Percentiles rank a stretch among this genome's conserved stretches.
These are phyloP conservation scores for Colletotrichum orchidophilum DNA, from an alignment of 2,329 filamentous ascomycete genomes.

Conservation along the genomic window DNA sequence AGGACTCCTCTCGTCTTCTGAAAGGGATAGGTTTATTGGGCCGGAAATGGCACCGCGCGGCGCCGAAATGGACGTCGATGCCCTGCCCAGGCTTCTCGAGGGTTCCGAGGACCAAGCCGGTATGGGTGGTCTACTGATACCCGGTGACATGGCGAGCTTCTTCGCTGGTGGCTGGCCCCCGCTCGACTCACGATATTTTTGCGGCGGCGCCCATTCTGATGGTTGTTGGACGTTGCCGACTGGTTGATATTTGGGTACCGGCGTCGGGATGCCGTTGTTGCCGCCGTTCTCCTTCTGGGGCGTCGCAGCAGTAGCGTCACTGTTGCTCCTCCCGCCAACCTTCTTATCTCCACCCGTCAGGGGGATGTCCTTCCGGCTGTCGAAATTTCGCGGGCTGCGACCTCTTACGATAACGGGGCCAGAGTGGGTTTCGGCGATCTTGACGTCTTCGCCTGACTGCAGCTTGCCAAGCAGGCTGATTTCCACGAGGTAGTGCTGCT, in stretches of 20 bases:
- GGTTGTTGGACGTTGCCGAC: slow-evolving; percentile 47
- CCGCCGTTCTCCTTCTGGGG: slow-evolving; percentile 35
- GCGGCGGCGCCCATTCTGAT: slow-evolving; percentile 57
- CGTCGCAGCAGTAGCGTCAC: slow-evolving; percentile 27
- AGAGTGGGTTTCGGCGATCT: slow-evolving; percentile 86
- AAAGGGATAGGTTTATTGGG: slow-evolving; percentile 64
- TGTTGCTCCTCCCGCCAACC: slow-evolving; percentile 55
- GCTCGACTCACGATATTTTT: slow-evolving; percentile 46
- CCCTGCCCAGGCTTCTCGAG: slow-evolving; percentile 28
- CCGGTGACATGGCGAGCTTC: slow-evolving; percentile 62
- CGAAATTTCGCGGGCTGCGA: slow-evolving; percentile 92
- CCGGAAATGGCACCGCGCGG: slow-evolving; percentile 40
- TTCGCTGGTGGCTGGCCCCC: slow-evolving; percentile 60
- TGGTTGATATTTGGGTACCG: slow-evolving; percentile 40
- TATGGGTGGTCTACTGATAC: slow-evolving; percentile 60
- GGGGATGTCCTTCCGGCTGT: slow-evolving; percentile 86
- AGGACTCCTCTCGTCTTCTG: slow-evolving; percentile 68
- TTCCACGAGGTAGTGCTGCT: slow-evolving; percentile 93
- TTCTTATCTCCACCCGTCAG: slow-evolving; percentile 65
- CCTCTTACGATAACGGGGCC: slow-evolving; percentile 96
- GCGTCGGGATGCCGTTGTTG: slow-evolving; percentile 30
- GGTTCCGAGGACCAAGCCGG: slow-evolving; percentile 58
- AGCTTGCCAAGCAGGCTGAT: slow-evolving; percentile 84
- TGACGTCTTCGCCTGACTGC: slow-evolving; percentile 71
- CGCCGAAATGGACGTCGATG: slow-evolving; percentile 8